Conservation (phyloP, 208 protist species). For the Leishmania tropica region DNA sequence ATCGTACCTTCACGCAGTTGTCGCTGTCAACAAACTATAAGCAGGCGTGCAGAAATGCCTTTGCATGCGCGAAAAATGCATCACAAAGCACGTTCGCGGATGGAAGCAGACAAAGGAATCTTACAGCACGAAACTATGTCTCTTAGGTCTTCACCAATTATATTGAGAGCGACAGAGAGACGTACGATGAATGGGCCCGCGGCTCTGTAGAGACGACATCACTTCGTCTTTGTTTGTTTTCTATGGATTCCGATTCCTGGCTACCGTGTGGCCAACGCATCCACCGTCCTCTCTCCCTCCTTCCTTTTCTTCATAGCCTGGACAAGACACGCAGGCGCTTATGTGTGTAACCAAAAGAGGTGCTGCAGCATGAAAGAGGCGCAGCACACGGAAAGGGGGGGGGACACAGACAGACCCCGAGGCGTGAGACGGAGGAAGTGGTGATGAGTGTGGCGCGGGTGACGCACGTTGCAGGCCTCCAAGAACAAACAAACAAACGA, state of each 20-base stretch:
- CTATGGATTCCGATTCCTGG: neutral
- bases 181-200: neutral
- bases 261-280: neutral
- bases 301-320: neutral
- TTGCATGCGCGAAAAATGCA: neutral
- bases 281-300: neutral
- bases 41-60: neutral
- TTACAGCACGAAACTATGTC: too few species aligned
- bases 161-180: neutral
- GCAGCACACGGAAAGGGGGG: neutral
- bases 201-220: neutral
- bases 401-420: neutral
- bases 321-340: neutral
- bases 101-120: neutral
- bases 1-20: neutral
- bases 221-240: neutral
- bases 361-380: neutral
- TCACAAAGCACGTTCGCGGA: neutral
- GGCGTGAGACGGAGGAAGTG: neutral
- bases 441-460: neutral
- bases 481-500: neutral
- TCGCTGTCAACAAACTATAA: neutral
- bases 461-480: neutral
- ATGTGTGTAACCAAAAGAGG: neutral
- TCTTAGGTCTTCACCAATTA: neutral